A percentile compares a stretch with the other conserved stretches of the same genome.
Conservation (phyloP, 2,329 filamentous ascomycete genomes). For the Onygena corvina region DNA sequence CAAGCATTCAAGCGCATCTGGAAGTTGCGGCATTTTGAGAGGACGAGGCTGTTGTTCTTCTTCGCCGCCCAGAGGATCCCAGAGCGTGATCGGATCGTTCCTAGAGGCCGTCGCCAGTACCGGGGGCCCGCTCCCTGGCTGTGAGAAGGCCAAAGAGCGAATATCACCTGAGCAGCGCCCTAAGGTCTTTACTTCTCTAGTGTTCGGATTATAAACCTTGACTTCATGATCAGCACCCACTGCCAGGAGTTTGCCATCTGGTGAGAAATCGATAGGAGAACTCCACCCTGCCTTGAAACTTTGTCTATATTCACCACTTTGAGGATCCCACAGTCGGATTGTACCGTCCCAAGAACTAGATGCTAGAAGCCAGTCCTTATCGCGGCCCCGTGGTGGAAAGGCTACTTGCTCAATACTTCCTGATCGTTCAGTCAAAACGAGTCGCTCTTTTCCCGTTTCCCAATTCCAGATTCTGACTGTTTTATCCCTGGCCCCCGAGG, state of each 20-base stretch:
- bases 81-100: neutral
- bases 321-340: no score
- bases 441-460: neutral
- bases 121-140: conserved; percentile 31
- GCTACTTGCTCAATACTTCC: conserved; percentile 9
- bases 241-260: neutral
- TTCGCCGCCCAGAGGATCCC: conserved; percentile 5
- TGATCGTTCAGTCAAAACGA: neutral
- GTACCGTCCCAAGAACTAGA: no score
- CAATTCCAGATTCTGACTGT: neutral
- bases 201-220: conserved; percentile 16
- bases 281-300: no score
- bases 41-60: no score
- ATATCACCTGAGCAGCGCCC: neutral
- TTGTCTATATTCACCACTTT: no score
- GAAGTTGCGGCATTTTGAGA: no score
- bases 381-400: no score
- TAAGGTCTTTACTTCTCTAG: neutral
- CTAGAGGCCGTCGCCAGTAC: conserved; percentile 65
- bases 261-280: conserved; percentile 8
- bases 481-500: neutral
- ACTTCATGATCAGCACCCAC: neutral
- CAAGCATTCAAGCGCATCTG: conserved; percentile 14
- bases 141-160: conserved; percentile 6
- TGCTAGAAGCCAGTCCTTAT: no score